A percentile compares a stretch with the other conserved stretches of the same genome.
These are phyloP conservation scores for Theobroma cacao DNA, from an alignment of 345 rosid genomes.

Conservation along the genomic window DNA sequence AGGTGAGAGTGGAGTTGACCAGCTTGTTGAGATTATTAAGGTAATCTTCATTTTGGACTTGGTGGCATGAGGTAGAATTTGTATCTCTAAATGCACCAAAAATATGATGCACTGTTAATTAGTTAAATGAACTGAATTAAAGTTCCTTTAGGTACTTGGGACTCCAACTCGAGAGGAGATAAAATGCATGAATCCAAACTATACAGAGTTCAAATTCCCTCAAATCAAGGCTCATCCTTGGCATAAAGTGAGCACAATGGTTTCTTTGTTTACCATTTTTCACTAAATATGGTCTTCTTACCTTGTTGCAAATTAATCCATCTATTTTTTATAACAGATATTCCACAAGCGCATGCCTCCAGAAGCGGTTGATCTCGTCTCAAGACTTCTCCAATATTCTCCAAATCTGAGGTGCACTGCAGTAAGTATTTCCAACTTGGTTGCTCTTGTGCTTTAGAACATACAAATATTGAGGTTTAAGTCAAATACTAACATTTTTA, in stretches of 20 bases:
- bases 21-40: slow-evolving; percentile 76
- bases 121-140: neutral
- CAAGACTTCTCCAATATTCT: slow-evolving; percentile 65
- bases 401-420: slow-evolving; percentile 61
- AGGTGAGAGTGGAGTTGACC: slow-evolving; percentile 72
- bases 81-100: neutral
- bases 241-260: slow-evolving; percentile 32
- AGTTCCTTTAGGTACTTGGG: slow-evolving; percentile 48
- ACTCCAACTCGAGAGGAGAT: slow-evolving; percentile 75
- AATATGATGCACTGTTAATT: neutral
- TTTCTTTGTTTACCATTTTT: neutral
- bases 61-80: neutral
- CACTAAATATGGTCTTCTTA: neutral
- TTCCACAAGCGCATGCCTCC: slow-evolving; percentile 74
- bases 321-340: slow-evolving; percentile 29
- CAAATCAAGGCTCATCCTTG: slow-evolving; percentile 24
- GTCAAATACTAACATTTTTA: neutral
- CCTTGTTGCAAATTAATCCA: neutral
- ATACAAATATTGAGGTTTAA: neutral
- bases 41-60: slow-evolving; percentile 20
- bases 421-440: slow-evolving; percentile 30
- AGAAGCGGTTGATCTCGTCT: slow-evolving; percentile 62
- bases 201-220: slow-evolving; percentile 64
- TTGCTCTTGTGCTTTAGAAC: neutral
- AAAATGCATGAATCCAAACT: slow-evolving; percentile 72